Evolutionary conservation across 1,139 yeast genomes (phyloP).

Genomic region (Debaryomycetaceae sp.): DNA sequence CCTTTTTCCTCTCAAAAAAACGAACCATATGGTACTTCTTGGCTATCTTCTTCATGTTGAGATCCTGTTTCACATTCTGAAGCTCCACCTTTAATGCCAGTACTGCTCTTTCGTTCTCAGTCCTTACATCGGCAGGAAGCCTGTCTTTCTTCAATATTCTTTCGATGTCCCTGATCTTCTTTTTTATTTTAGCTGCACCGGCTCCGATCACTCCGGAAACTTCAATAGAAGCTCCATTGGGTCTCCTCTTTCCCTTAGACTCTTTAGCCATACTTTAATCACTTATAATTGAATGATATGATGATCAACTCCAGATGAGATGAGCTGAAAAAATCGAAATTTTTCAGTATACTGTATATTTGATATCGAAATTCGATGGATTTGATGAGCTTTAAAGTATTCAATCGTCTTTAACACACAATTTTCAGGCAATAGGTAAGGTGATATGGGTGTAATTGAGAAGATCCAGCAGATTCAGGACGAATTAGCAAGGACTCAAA

Average conservation of each 20-base stretch:
- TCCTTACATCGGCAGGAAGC: conserved; percentile 71
- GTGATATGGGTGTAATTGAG: conserved; percentile 43
- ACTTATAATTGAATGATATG: background rate
- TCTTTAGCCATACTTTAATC: conserved; percentile 10
- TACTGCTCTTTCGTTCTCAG: conserved; percentile 84
- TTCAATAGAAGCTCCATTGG: conserved; percentile 15
- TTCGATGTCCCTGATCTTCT: conserved; percentile 83
- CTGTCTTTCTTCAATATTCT: conserved; percentile 61
- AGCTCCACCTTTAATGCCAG: conserved; percentile 70
- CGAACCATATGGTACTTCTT: conserved; percentile 90
- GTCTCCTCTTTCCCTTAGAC: conserved; percentile 7
- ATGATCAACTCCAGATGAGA: background rate
- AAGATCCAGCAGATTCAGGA: conserved; percentile 88
- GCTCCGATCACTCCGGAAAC: conserved; percentile 32
- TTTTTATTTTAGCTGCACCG: conserved; percentile 59
- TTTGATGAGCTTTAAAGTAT: background rate
- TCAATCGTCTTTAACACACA: background rate
- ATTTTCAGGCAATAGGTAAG: background rate
- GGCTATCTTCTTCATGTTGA: conserved; percentile 57
- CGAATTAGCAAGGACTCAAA: conserved; percentile 92
- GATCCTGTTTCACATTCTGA: conserved; percentile 46
- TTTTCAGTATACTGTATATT: background rate
- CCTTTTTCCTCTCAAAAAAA: conserved; percentile 89
- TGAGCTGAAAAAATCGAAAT: background rate
- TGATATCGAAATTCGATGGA: background rate